A percentile compares a stretch with the other conserved stretches of the same genome.
Conservation (phyloP, 129 eudicot genomes). For the Flaveria bidentis region DNA sequence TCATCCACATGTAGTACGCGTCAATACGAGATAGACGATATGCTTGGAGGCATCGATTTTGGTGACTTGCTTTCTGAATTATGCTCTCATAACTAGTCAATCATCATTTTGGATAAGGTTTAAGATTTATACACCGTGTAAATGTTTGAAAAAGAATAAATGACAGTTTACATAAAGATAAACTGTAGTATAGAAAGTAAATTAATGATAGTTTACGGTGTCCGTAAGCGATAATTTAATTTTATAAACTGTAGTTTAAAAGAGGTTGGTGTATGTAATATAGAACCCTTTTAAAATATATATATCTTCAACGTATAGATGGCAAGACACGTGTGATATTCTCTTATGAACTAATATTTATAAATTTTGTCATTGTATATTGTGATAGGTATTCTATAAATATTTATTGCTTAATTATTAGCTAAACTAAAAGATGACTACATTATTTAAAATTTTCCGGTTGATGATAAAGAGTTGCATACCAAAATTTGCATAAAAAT, state of each 20-base stretch:
- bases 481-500: no score
- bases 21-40: conserved; percentile 21
- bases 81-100: not conserved
- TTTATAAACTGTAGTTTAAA: no score
- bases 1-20: conserved; percentile 40
- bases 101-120: not conserved
- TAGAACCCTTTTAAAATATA: no score
- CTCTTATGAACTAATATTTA: not conserved
- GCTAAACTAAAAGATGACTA: not conserved
- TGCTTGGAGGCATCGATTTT: conserved; percentile 15
- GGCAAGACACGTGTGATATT: not conserved
- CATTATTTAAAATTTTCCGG: not conserved
- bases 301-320: no score
- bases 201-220: no score
- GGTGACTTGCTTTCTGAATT: conserved; percentile 15
- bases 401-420: no score
- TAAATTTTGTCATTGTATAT: not conserved
- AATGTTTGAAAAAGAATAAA: no score
- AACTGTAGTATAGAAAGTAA: no score
- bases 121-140: no score
- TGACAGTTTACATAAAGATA: no score
- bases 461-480: not conserved
- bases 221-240: no score
- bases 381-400: not conserved
- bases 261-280: no score